phyloP scores from a whole-genome alignment of 1,139 yeast species.

The Yamadazyma kanchanaburiensis region DNA sequence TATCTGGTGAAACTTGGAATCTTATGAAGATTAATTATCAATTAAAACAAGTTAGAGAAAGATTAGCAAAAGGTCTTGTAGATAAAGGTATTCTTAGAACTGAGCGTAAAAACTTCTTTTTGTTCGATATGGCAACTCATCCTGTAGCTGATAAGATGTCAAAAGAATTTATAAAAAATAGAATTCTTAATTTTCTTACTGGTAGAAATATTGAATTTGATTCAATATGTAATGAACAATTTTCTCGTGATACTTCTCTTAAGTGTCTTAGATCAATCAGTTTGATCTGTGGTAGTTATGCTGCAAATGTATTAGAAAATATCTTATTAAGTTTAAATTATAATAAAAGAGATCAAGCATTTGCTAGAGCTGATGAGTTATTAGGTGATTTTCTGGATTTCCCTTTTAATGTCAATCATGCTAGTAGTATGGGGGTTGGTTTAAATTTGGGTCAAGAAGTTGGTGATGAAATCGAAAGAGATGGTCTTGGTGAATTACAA shows the following conservation, averaged over 20 bases:
- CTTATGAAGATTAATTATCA: slow-evolving; percentile 91
- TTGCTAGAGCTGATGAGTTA: slow-evolving; percentile 88
- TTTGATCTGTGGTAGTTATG: slow-evolving; percentile 85
- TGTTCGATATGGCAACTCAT: slow-evolving; percentile 98
- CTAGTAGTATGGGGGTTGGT: slow-evolving; percentile 70
- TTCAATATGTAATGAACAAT: slow-evolving; percentile 49
- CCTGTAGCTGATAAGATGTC: slow-evolving; percentile 84
- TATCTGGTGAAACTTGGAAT: slow-evolving; percentile 98
- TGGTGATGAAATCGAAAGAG: slow-evolving; percentile 61
- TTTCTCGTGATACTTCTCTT: slow-evolving; percentile 68
- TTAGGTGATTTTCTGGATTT: slow-evolving; percentile 77
- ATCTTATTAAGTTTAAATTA: slow-evolving; percentile 75
- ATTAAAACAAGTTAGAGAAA: slow-evolving; percentile 93
- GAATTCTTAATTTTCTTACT: slow-evolving; percentile 69
- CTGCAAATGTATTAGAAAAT: slow-evolving; percentile 94
- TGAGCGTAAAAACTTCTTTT: slow-evolving; percentile 87
- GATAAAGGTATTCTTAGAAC: slow-evolving; percentile 97
- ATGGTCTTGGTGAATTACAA: slow-evolving; percentile 56
- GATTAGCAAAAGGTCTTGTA: slow-evolving; percentile 93
- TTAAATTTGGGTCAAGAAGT: slow-evolving; percentile 71
- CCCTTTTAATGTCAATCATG: slow-evolving; percentile 65
- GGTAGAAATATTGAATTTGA: slow-evolving; percentile 63
- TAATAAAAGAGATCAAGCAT: slow-evolving; percentile 90
- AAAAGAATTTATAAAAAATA: slow-evolving; percentile 75
- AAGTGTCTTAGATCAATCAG: slow-evolving; percentile 75